Conservation (phyloP, 768 basidiomycete species). For the Clitopilus hobsonii region DNA sequence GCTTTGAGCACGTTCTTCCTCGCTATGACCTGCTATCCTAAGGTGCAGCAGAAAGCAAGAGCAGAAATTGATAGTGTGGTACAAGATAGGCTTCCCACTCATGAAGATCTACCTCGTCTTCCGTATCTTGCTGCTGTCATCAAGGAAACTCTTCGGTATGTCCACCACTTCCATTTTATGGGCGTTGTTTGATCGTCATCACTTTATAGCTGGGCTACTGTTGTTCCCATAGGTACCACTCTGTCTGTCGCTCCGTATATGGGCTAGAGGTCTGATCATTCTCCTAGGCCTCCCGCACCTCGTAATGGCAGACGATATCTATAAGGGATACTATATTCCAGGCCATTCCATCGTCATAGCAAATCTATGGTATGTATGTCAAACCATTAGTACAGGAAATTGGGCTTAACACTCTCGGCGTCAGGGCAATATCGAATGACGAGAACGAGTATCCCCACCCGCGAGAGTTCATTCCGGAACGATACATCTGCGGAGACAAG, state of each 20-base stretch:
- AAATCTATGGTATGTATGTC: conserved; percentile 22
- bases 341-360: conserved; percentile 22
- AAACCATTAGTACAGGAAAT: background rate
- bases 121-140: conserved; percentile 29
- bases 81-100: conserved; percentile 21
- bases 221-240: conserved; percentile 18
- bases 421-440: conserved; percentile 30
- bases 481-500: conserved; percentile 26
- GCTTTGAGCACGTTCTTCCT: conserved; percentile 19
- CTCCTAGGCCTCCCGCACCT: conserved; percentile 26
- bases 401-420: background rate
- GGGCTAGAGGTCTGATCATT: background rate
- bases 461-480: conserved; percentile 27
- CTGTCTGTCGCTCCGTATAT: background rate
- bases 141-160: conserved; percentile 25
- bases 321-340: conserved; percentile 31
- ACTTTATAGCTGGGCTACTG: conserved; percentile 8
- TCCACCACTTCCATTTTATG: background rate
- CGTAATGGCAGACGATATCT: conserved; percentile 25
- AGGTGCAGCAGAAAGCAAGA: conserved; percentile 22
- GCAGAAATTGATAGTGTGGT: conserved; percentile 26
- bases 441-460: conserved; percentile 26
- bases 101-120: conserved; percentile 20
- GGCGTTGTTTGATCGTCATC: background rate
- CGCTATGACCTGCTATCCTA: conserved; percentile 23